phyloP scores from a whole-genome alignment of 2,329 filamentous ascomycete genomes.

The Cercospora brassicicola region DNA sequence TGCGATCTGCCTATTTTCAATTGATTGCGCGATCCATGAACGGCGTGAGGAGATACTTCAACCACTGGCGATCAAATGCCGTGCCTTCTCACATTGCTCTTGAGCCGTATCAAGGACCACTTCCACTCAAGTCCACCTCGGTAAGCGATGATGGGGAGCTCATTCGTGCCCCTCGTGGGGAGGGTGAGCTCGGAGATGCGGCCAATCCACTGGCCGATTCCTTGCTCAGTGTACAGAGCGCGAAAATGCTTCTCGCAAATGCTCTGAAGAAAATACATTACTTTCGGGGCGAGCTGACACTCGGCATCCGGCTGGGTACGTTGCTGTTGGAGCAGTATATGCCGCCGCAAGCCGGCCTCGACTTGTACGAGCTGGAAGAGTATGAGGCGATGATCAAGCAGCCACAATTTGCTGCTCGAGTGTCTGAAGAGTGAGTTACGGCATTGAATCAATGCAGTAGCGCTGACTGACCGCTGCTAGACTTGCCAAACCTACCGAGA shows the following conservation, averaged over 20 bases:
- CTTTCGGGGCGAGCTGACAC: constrained; percentile 37
- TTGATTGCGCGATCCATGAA: constrained; percentile 38
- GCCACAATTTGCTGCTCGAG: constrained; percentile 33
- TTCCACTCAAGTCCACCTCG: not conserved
- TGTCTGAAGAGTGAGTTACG: constrained; percentile 38
- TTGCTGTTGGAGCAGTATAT: constrained; percentile 35
- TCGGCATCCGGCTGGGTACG: constrained; percentile 41
- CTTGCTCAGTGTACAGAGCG: constrained; percentile 13
- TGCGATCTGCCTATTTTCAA: constrained; percentile 42
- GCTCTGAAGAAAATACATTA: constrained; percentile 37
- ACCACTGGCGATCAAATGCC: constrained; percentile 27
- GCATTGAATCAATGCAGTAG: not conserved
- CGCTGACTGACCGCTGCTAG: constrained; percentile 25
- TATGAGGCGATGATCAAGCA: constrained; percentile 37
- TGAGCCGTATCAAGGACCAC: constrained; percentile 18
- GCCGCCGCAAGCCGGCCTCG: constrained; percentile 19
- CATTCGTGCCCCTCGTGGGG: not conserved
- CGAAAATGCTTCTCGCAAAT: constrained; percentile 27
- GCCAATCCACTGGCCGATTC: not conserved
- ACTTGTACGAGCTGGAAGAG: constrained; percentile 33
- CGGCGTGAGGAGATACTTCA: constrained; percentile 31
- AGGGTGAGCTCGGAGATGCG: not conserved
- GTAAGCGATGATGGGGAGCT: not conserved
- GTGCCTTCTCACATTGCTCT: constrained; percentile 26
- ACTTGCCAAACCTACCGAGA: constrained; percentile 31